A percentile compares a stretch with the other conserved stretches of the same genome.
Evolutionary conservation across 345 rosid genomes (phyloP).

Genomic region (Stellera chamaejasme): DNA sequence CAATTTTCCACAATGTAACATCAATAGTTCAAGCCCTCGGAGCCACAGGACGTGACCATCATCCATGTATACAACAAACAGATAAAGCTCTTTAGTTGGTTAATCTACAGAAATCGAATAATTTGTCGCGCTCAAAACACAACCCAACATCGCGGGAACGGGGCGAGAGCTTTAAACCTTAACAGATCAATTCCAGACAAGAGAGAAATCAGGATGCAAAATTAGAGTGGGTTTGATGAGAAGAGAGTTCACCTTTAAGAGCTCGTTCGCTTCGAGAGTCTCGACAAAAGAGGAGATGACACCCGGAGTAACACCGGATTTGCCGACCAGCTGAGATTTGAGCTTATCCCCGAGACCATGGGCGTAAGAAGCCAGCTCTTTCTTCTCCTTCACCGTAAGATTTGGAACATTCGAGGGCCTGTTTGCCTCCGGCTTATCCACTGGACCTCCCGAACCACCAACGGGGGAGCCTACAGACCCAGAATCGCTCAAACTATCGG

Average conservation of each 20-base stretch:
- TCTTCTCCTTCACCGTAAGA: conserved; percentile 73
- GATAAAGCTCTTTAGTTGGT: too few species aligned
- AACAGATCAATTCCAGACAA: too few species aligned
- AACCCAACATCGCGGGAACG: too few species aligned
- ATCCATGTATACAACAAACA: too few species aligned
- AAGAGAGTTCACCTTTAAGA: conserved; percentile 46
- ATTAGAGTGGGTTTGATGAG: too few species aligned
- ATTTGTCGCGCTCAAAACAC: too few species aligned
- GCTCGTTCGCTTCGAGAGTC: conserved; percentile 76
- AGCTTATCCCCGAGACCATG: conserved; percentile 70
- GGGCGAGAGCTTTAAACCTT: too few species aligned
- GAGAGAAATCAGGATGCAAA: too few species aligned
- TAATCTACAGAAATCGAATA: too few species aligned
- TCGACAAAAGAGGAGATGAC: conserved; percentile 57
- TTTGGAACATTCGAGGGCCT: conserved; percentile 20
- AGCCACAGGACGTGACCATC: too few species aligned
- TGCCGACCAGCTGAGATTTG: conserved; percentile 71
- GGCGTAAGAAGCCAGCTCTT: conserved; percentile 72
- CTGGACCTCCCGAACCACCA: conserved; percentile 11
- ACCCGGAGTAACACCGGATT: conserved; percentile 70
- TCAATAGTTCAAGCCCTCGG: too few species aligned
- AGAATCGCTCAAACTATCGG: not conserved
- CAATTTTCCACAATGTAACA: too few species aligned
- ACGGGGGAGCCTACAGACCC: conserved; percentile 8
- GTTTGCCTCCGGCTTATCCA: conserved; percentile 16